These are phyloP conservation scores for Thielaviopsis euricoi DNA, from an alignment of 2,329 filamentous ascomycete species.

Conservation along the genomic window DNA sequence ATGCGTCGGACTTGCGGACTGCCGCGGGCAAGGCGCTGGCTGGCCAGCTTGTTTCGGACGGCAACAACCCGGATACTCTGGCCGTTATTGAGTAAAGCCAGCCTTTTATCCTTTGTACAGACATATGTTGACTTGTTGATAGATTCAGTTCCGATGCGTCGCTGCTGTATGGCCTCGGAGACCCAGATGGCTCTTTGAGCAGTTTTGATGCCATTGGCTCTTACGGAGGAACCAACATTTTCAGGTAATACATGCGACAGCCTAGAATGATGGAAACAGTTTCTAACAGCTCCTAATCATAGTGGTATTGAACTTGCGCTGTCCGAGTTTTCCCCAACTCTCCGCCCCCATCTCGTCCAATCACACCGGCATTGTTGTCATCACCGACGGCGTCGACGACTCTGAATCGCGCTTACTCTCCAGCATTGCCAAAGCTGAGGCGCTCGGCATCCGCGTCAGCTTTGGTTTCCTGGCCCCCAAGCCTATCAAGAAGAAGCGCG, in stretches of 20 bases:
- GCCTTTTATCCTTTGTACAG: background rate
- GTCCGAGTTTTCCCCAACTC: constrained; percentile 10
- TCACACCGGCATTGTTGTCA: constrained; percentile 13
- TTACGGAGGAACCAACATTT: constrained; percentile 12
- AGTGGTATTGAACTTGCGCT: constrained; percentile 13
- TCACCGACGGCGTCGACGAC: constrained; percentile 14
- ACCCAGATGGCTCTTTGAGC: constrained; percentile 10
- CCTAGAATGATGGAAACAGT: too few relatives aligned
- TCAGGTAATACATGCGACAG: too few relatives aligned
- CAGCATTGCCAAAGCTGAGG: constrained; percentile 9
- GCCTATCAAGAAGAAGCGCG: constrained; percentile 4
- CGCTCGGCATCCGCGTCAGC: constrained; percentile 13
- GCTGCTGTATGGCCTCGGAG: constrained; percentile 13
- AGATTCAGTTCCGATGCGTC: constrained; percentile 13
- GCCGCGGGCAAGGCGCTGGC: constrained; percentile 12
- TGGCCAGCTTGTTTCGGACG: constrained; percentile 11
- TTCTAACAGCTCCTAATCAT: too few relatives aligned
- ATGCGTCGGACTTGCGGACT: constrained; percentile 12
- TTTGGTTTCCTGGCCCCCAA: constrained; percentile 14
- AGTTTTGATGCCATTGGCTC: constrained; percentile 13
- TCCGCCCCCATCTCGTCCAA: constrained; percentile 8
- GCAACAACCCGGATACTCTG: constrained; percentile 12
- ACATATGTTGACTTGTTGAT: background rate
- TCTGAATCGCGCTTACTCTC: constrained; percentile 8
- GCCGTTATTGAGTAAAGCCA: constrained; percentile 14